A percentile compares a stretch with the other conserved stretches of the same genome.
phyloP scores from a whole-genome alignment of 352 stramenopile species.

The Phytophthora sp. region DNA sequence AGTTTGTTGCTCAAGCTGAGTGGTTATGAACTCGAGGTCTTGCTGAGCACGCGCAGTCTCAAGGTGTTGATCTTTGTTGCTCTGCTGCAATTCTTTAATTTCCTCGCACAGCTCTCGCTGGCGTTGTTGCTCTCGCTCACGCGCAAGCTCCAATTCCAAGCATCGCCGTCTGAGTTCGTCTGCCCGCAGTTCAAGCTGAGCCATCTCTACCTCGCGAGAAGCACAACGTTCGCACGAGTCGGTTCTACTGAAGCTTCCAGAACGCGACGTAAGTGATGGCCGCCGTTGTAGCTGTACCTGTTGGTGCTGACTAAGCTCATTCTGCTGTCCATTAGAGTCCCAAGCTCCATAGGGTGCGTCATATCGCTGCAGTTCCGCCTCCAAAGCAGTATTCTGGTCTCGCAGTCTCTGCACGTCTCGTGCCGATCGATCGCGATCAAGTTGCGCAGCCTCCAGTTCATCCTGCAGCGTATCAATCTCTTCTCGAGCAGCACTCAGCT shows the following conservation, averaged over 20 bases:
- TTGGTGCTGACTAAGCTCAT: conserved; percentile 12
- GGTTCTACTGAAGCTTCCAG: conserved; percentile 11
- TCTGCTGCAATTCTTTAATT: conserved; percentile 32
- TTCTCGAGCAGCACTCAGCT: conserved; percentile 35
- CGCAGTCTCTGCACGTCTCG: conserved; percentile 30
- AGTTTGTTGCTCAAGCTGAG: conserved; percentile 21
- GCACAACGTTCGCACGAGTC: conserved; percentile 28
- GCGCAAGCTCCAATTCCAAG: conserved; percentile 49
- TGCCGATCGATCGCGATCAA: conserved; percentile 16
- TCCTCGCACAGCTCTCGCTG: conserved; percentile 26
- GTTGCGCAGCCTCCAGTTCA: conserved; percentile 31
- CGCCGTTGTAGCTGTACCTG: conserved; percentile 9
- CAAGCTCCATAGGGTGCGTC: conserved; percentile 4
- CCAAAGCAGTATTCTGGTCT: conserved; percentile 36
- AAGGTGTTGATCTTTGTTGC: conserved; percentile 16
- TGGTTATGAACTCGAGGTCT: conserved; percentile 23
- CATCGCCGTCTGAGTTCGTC: conserved; percentile 53
- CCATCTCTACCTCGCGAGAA: conserved; percentile 19
- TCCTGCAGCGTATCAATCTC: conserved; percentile 35
- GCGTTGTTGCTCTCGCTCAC: conserved; percentile 32
- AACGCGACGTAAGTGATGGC: conserved; percentile 14
- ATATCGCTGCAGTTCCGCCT: conserved; percentile 36
- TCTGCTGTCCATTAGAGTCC: conserved; percentile 5
- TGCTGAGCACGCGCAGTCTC: conserved; percentile 18
- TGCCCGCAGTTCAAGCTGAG: conserved; percentile 24